phyloP scores from a whole-genome alignment of 805 yeast genomes.

The Candida berthetii region DNA sequence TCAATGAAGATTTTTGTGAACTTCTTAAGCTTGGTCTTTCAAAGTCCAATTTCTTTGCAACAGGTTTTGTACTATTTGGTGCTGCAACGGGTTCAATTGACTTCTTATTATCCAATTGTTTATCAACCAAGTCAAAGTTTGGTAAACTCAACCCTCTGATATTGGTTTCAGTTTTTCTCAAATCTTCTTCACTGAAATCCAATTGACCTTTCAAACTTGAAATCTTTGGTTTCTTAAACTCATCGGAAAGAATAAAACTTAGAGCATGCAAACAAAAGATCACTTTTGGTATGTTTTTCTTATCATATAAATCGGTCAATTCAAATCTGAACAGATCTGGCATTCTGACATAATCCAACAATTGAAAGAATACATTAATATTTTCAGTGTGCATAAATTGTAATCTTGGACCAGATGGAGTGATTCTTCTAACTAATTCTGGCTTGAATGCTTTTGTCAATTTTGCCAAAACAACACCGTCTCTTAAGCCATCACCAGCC shows the following conservation, averaged over 20 bases:
- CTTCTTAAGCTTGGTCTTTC: too few relatives aligned
- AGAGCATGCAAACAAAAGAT: conserved; percentile 90
- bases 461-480: conserved; percentile 84
- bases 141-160: conserved; percentile 71
- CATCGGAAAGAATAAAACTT: conserved; percentile 59
- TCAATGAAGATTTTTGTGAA: too few relatives aligned
- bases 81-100: conserved; percentile 1
- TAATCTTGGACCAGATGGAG: conserved; percentile 52
- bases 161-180: conserved; percentile 55
- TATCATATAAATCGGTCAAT: conserved; percentile 87
- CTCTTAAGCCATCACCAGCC: conserved; percentile 54
- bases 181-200: conserved; percentile 61
- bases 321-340: conserved; percentile 91
- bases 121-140: conserved; percentile 57
- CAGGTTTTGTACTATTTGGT: background rate
- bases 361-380: conserved; percentile 73
- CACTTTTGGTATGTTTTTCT: conserved; percentile 88
- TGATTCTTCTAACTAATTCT: conserved; percentile 44
- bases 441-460: conserved; percentile 71
- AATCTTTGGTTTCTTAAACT: conserved; percentile 52
- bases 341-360: conserved; percentile 62
- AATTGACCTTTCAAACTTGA: conserved; percentile 55
- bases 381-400: conserved; percentile 92
- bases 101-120: conserved; percentile 32
- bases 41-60: conserved; percentile 8